Evolutionary conservation across 805 yeast species (phyloP).

Genomic region (Metschnikowia reukaufii): DNA sequence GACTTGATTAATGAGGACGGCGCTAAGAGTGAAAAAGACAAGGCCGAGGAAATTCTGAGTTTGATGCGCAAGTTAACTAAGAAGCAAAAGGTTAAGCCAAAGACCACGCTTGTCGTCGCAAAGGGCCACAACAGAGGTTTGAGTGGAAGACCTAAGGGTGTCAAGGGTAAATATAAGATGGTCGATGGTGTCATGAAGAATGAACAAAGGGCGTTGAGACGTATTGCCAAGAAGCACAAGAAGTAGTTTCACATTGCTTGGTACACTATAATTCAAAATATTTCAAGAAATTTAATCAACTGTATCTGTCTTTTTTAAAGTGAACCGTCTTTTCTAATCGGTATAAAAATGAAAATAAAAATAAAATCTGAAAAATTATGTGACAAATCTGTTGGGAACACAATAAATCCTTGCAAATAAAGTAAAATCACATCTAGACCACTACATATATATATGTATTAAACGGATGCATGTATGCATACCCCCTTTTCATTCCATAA

Average conservation of each 20-base stretch:
- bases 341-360: too few relatives aligned
- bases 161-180: conserved; percentile 98
- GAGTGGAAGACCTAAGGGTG: conserved; percentile 94
- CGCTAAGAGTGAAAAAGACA: conserved; percentile 86
- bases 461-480: too few relatives aligned
- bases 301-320: too few relatives aligned
- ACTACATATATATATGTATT: too few relatives aligned
- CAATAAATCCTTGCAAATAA: too few relatives aligned
- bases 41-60: conserved; percentile 87
- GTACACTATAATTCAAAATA: background rate
- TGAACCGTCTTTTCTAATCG: too few relatives aligned
- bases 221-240: conserved; percentile 85
- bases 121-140: conserved; percentile 80
- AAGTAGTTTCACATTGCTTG: conserved; percentile 31
- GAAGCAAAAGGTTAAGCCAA: conserved; percentile 70
- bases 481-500: too few relatives aligned
- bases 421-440: too few relatives aligned
- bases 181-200: conserved; percentile 98
- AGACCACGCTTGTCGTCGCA: conserved; percentile 88
- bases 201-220: conserved; percentile 88
- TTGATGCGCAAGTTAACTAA: conserved; percentile 79
- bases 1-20: conserved; percentile 86
- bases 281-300: too few relatives aligned
- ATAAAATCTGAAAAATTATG: too few relatives aligned
- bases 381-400: too few relatives aligned